Base-by-base conservation (phyloP, 2,329 filamentous ascomycete species). In the Pseudopithomyces maydicus region DNA sequence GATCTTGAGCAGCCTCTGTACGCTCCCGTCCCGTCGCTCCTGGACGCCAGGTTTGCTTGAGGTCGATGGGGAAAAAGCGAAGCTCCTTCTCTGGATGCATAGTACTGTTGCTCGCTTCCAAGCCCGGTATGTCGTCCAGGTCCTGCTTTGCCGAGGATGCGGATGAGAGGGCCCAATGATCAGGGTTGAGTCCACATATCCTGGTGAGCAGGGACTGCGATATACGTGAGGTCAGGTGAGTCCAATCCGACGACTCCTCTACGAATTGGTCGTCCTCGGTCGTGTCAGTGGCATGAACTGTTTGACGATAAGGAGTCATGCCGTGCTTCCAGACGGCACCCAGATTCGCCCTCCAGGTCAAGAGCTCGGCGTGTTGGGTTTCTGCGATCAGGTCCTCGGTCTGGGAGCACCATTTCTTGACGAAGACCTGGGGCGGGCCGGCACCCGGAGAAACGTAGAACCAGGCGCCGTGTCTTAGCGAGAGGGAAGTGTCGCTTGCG, bases 401-500 rank as follows among this genome's bases (percentile, higher is more conserved):
- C 6, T 72, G 72, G 1, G 73, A 56, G 52, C 82, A 76, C 86
- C 86, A 88, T 74, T 80, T 83, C 70, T 85, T 82, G 42, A 88
- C 75, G 52, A 86, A 79, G 2, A 85, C 76, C 43, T 80, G 71
- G 2, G 67, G 63, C 19, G 74, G 71, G 17, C 67, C 66, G 38
- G 63, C 59, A 36, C 74, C 70, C 26, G 78, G 76, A 20, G 76
- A 75, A 20, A 87, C 77, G 47, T 81, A 78, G 67, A 88, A 84
- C 86, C 86, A 89, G 33, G 82, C 78, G 10, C 86, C 86, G 55
- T 85, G 81, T n/a, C 86, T 80, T 26, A 88, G 77, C 0, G 86
- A 87, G 14, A 87, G 78, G 2, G 82, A 83, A 48, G 81, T 79
- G 54, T 84, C 85, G 19, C 82, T 81, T 22, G 85, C 82, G 0